Base-by-base conservation (phyloP, 2,329 filamentous ascomycete genomes). In the Apiospora arundinis region DNA sequence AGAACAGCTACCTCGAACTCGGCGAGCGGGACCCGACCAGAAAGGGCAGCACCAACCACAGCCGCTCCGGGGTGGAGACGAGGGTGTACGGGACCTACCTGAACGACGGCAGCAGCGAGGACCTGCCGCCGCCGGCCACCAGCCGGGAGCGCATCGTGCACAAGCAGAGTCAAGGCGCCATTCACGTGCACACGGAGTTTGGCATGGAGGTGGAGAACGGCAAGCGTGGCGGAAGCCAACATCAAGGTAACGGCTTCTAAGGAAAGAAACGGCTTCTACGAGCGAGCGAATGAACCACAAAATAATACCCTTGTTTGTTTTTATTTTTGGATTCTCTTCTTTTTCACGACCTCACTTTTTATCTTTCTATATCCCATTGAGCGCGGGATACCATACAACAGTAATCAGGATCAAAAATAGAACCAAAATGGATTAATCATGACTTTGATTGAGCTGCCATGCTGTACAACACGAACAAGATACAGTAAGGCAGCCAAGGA, bases 311-410 rank as follows among this genome's bases (percentile, higher is more conserved):
- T 11, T 60, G 9, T 8, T 21, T 21, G 32, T 32, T 32, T 32
- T 32, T 32, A 4, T 32, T 32, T 32, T 32, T 32, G 6, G 32
- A 32, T 4, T 32, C 32, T 32, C 32, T 8, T 37, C 9, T 56
- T 32, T 32, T 60, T 60, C 9, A 42, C 12, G 40, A 42, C 25
- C 49, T n/a, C 32, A 18, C 18, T 37, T 60, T n/a, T 37, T 37
- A 21, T 21, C 25, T 9, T 37, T 56, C 49, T 56, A 23, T 56
- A 56, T 56, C 49, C 49, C 49, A 56, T 56, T 56, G 49, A 56
- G 49, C 49, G 49, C 49, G 49, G 49, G 49, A 56, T 56, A 56
- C 49, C 49, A 25, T 32, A 56, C 25, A 56, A 56, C 49, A 56
- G 16, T 32, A 56, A 56, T 56, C 25, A 56, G 28, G 18, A 56